Base-by-base conservation (phyloP, 2,329 filamentous ascomycete genomes). In the Aureobasidium sp. region DNA sequence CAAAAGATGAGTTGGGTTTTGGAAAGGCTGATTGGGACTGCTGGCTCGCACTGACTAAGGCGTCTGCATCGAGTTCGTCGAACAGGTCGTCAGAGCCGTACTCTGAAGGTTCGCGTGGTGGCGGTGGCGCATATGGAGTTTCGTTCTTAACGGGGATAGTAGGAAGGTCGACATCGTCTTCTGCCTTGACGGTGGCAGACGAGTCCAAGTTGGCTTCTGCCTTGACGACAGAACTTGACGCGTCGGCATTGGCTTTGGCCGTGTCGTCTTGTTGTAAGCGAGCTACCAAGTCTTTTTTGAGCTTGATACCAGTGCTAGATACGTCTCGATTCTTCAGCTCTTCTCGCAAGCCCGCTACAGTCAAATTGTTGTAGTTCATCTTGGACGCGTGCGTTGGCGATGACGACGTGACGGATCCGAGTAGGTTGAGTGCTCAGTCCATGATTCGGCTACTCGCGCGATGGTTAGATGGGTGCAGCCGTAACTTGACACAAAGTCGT, bases 11-110 rank as follows among this genome's bases (percentile, higher is more conserved):
- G 7, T 49, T 21, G 34, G 36, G 11, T 5, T 34, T 59, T 27
- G 16, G 16, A 41, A 29, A 10, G 29, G 45, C 45, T 1, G 57
- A 37, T 10, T 44, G 45, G 5, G 45, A 49, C n/a, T 41, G 57
- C n/a, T 59, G 57, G 39, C 57, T 59, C 25, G 57, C 57, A 34
- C 36, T 49, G 27, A 59, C 7, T 3, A 59, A 21, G 3, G 44
- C 57, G n/a, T 59, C 57, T 16, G 45, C 57, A 8, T 59, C 45
- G 9, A 59, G 36, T 13, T 59, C 57, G 27, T 59, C 45, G 37
- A 59, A 59, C 16, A 59, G 27, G 7, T 59, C 57, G 21, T 59
- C 57, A 2, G 57, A 59, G 13, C 44, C 57, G 8, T 49, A 49
- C 3, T 50, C 57, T 47, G 57, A 59, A 2, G 54, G 29, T 13